A percentile compares a stretch with the other conserved stretches of the same genome.
Evolutionary conservation across 768 basidiomycete species (phyloP).

Genomic region (Hericium alpestre): DNA sequence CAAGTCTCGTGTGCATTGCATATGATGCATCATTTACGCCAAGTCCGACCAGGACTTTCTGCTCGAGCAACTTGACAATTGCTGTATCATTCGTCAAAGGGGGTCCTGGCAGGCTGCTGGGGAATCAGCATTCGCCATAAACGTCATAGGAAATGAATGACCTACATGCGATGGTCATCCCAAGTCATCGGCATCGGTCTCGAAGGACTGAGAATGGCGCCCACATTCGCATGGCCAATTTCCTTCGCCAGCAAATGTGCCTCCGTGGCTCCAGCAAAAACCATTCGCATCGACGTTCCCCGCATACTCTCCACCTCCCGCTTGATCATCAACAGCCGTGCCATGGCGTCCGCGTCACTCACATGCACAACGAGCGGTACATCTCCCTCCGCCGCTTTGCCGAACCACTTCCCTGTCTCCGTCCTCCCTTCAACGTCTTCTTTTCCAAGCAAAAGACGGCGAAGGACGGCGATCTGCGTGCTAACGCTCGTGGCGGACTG

Average conservation of each 20-base stretch:
- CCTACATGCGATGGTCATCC: conserved; percentile 57
- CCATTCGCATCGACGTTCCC: conserved; percentile 24
- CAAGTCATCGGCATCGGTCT: conserved; percentile 56
- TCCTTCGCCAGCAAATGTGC: conserved; percentile 53
- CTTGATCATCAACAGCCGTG: conserved; percentile 54
- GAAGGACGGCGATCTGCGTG: conserved; percentile 68
- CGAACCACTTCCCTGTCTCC: conserved; percentile 25
- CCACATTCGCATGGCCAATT: conserved; percentile 55
- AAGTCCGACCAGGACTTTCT: conserved; percentile 55
- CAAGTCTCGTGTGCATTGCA: conserved; percentile 26
- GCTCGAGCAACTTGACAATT: conserved; percentile 39
- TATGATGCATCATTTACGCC: conserved; percentile 30
- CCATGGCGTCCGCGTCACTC: conserved; percentile 68
- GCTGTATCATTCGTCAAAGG: conserved; percentile 46
- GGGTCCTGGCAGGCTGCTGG: conserved; percentile 50
- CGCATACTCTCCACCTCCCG: conserved; percentile 33
- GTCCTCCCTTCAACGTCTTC: conserved; percentile 18
- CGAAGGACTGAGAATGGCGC: conserved; percentile 57
- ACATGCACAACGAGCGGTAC: conserved; percentile 58
- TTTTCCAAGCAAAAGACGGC: conserved; percentile 45
- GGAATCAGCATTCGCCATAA: neutral
- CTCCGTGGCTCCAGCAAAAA: conserved; percentile 53
- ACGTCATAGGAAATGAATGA: neutral
- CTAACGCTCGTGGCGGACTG: conserved; percentile 44
- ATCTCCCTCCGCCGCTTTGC: conserved; percentile 31